phyloP scores from a whole-genome alignment of 768 basidiomycete genomes.

The Fomitopsis pulvina region DNA sequence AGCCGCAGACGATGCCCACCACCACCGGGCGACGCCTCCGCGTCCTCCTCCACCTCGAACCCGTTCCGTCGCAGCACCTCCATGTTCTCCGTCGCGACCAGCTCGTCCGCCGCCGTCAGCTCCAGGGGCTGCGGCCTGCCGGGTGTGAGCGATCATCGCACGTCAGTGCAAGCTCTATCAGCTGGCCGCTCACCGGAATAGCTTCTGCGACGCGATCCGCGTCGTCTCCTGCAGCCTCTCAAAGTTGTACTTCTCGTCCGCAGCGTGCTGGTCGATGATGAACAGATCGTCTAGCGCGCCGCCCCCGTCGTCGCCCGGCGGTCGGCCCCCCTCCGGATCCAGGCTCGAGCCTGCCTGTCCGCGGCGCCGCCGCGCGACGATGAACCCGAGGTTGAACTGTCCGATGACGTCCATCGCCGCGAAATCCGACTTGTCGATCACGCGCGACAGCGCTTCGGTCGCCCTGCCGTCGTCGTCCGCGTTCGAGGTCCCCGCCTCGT shows the following conservation, averaged over 20 bases:
- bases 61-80: conserved; percentile 83
- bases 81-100: conserved; percentile 81
- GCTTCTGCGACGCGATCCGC: conserved; percentile 75
- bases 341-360: background rate
- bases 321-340: too few species aligned
- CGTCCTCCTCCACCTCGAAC: conserved; percentile 54
- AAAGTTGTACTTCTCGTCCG: conserved; percentile 98
- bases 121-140: conserved; percentile 78
- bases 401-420: conserved; percentile 77
- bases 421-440: conserved; percentile 87
- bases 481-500: conserved; percentile 20
- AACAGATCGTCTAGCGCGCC: conserved; percentile 76
- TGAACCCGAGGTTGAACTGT: conserved; percentile 96
- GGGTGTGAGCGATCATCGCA: background rate
- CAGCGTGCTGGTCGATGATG: conserved; percentile 95
- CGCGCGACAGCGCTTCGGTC: conserved; percentile 65
- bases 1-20: conserved; percentile 49
- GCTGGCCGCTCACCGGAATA: conserved; percentile 62
- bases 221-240: conserved; percentile 91
- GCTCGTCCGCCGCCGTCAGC: conserved; percentile 84
- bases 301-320: conserved; percentile 8
- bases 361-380: conserved; percentile 59
- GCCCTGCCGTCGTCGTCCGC: conserved; percentile 50
- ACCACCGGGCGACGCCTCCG: conserved; percentile 24
- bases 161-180: background rate